Percentiles rank a stretch among this genome's conserved stretches.
These are phyloP conservation scores for Pinus tabuliformis DNA, from an alignment of 75 land plant species.

Conservation along the genomic window DNA sequence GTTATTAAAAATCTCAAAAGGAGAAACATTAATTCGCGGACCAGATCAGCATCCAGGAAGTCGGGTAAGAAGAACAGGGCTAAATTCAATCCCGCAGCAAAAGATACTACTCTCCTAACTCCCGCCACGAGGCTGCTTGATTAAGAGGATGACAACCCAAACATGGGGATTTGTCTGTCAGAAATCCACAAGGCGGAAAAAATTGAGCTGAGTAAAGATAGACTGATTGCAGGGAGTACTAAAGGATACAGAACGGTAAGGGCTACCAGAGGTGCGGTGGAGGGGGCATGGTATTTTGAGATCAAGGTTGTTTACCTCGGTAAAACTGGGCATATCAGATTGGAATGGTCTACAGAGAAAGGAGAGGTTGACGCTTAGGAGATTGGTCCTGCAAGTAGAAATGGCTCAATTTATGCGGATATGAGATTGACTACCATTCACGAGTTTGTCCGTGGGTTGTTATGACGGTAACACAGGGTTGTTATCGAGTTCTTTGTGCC, in stretches of 20 bases:
- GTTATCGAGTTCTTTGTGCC: no score
- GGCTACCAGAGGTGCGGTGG: constrained; percentile 82
- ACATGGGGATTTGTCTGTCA: constrained; percentile 52
- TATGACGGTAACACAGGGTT: no score
- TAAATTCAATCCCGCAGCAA: constrained; percentile 3
- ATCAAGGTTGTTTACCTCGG: constrained; percentile 71
- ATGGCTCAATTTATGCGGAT: no score
- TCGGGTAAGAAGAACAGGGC: constrained; percentile 57
- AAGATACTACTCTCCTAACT: constrained; percentile 46
- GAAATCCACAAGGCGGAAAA: constrained; percentile 83
- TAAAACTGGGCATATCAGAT: constrained; percentile 82
- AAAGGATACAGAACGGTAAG: constrained; percentile 99
- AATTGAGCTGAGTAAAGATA: constrained; percentile 82
- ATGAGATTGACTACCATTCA: no score
- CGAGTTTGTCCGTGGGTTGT: no score
- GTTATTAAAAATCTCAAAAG: constrained; percentile 18
- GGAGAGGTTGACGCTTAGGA: constrained; percentile 95
- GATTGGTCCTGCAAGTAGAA: constrained; percentile 2
- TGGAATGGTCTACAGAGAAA: constrained; percentile 91
- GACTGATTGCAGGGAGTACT: constrained; percentile 66
- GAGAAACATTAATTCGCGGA: constrained; percentile 47
- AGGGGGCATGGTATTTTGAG: constrained; percentile 98
- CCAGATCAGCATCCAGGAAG: constrained; percentile 53
- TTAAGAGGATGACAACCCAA: constrained; percentile 51
- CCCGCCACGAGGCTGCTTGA: constrained; percentile 48